These are phyloP conservation scores for Venturiaceae sp. DNA, from an alignment of 2,329 filamentous ascomycete species.

Conservation along the genomic window DNA sequence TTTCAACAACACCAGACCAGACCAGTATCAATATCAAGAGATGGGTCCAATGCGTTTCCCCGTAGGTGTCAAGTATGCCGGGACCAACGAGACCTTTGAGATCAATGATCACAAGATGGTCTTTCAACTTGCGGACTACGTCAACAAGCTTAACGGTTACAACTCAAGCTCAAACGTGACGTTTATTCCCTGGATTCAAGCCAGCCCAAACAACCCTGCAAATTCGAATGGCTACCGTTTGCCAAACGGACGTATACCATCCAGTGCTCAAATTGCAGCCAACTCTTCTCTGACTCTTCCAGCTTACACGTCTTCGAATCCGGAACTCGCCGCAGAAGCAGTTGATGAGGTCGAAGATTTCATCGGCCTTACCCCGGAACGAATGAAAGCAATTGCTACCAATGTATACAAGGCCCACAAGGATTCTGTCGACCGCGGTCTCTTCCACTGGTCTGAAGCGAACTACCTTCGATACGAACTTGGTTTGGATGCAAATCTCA, in stretches of 20 bases:
- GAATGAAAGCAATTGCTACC: slow-evolving; percentile 22
- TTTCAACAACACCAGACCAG: slow-evolving; percentile 45
- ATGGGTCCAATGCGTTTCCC: slow-evolving; percentile 60
- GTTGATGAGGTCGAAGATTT: slow-evolving; percentile 28
- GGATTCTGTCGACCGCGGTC: slow-evolving; percentile 40
- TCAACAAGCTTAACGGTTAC: slow-evolving; percentile 52
- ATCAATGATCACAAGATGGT: slow-evolving; percentile 56
- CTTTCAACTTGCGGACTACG: slow-evolving; percentile 50
- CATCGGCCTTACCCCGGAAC: slow-evolving; percentile 14
- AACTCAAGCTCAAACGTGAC: slow-evolving; percentile 39
- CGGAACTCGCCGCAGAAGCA: slow-evolving; percentile 23
- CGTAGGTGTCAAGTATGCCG: slow-evolving; percentile 35
- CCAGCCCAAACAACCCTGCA: slow-evolving; percentile 42
- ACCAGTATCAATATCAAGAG: slow-evolving; percentile 59
- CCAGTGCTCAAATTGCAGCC: slow-evolving; percentile 34
- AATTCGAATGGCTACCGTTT: slow-evolving; percentile 37
- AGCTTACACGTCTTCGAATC: slow-evolving; percentile 19
- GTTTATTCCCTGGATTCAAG: slow-evolving; percentile 55
- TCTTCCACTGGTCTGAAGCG: slow-evolving; percentile 57
- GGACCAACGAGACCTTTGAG: slow-evolving; percentile 46
- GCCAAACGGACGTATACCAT: slow-evolving; percentile 44
- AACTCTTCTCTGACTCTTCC: slow-evolving; percentile 31
- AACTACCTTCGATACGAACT: slow-evolving; percentile 52
- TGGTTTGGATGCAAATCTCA: slow-evolving; percentile 42
- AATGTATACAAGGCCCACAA: slow-evolving; percentile 46